Evolutionary conservation across 257 asterid genomes (phyloP), one percentile per base, ranked within the genome.

Genomic region (Solanum dulcamara): DNA sequence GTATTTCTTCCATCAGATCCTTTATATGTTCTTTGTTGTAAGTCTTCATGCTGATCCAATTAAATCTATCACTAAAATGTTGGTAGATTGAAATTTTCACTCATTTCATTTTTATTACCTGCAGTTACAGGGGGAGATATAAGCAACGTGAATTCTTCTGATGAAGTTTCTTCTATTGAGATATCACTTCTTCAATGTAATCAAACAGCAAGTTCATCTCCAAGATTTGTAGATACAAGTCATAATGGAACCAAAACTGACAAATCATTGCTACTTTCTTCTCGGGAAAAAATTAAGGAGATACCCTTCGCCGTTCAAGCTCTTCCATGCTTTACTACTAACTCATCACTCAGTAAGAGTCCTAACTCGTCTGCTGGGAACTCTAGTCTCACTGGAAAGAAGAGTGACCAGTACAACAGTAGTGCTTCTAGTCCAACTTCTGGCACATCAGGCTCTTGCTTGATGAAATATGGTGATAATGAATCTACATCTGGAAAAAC

Each of bases 271-370:
- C 48, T 80, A 30, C 74, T 81, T 86, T 40, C 89, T 72, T 74
- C 84, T 42, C 80, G 22, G 75, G 67, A 18, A 80, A 77, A 62
- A 81, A 18, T 67, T 6, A 64, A 33, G 50, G 87, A 86, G 37
- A 50, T 82, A 57, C 86, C 86, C 59, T 33, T 75, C 7, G 84
- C 83, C n/a, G 85, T 87, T 84, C 90, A 89, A 89, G 90, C 90
- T 33, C 89, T 88, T 75, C 90, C 89, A 18, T 86, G 90, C 83
- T 85, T 87, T 50, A 85, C 33, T 42, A 51, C 60, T 68, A 67
- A 40, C 32, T 17, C 85, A 38, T 40, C 85, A 40, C 60, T 5
- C 85, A 60, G 42, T 15, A 83, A 83, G 85, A 59, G 85, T 83
- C 79, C 57, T 62, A 83, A 83, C 68, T 62, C 85, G 62, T 83